These are phyloP conservation scores for Lasiodiplodia theobromae DNA, from an alignment of 2,329 filamentous ascomycete genomes.

Conservation along the genomic window DNA sequence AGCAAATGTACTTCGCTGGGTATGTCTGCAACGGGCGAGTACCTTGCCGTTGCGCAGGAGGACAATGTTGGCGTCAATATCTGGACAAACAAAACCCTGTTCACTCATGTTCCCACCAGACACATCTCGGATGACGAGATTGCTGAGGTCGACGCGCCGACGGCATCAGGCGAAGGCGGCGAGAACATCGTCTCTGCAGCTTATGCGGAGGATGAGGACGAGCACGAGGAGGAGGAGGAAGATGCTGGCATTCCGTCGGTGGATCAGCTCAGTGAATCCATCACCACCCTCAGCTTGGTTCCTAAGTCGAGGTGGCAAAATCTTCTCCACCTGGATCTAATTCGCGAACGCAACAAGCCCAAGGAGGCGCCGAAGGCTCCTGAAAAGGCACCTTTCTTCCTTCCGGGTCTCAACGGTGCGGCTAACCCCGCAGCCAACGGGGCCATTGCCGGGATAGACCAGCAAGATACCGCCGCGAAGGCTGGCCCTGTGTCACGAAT, in stretches of 20 bases:
- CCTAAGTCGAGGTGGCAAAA: constrained; percentile 95
- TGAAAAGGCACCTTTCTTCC: constrained; percentile 94
- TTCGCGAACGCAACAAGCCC: constrained; percentile 91
- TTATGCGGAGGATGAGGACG: constrained; percentile 65
- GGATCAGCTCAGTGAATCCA: constrained; percentile 81
- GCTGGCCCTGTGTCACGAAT: constrained; percentile 42
- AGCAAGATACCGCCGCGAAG: constrained; percentile 33
- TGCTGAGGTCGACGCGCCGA: constrained; percentile 69
- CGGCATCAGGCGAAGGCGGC: constrained; percentile 82
- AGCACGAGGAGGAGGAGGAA: constrained; percentile 56
- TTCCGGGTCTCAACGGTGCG: constrained; percentile 67
- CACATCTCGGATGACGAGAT: constrained; percentile 83
- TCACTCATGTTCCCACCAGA: constrained; percentile 84
- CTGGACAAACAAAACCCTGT: constrained; percentile 94
- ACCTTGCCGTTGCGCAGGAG: constrained; percentile 86
- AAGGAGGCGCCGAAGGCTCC: constrained; percentile 89
- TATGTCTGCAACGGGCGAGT: constrained; percentile 91
- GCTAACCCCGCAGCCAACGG: constrained; percentile 32
- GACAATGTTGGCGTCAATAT: constrained; percentile 87
- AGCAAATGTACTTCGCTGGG: constrained; percentile 82
- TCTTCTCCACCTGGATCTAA: constrained; percentile 87
- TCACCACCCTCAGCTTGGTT: constrained; percentile 88
- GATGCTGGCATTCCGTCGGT: constrained; percentile 57
- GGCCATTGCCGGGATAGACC: constrained; percentile 34
- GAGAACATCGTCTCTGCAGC: constrained; percentile 78